phyloP scores from a whole-genome alignment of 2,329 filamentous ascomycete species.

The Talaromyces sp. region DNA sequence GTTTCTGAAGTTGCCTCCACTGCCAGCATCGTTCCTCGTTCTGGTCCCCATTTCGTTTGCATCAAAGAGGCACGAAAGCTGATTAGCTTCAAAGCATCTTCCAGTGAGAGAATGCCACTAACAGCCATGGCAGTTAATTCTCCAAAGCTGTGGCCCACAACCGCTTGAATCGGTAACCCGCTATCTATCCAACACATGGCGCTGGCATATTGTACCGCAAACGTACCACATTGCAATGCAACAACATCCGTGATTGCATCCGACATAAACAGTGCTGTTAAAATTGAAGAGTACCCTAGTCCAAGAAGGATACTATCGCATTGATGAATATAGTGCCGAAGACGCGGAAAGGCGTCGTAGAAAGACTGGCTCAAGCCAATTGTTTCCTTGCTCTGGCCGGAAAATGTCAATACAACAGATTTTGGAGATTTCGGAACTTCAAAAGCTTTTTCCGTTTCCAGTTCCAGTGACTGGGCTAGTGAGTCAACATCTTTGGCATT shows the following conservation, averaged over 20 bases:
- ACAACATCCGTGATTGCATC: background rate
- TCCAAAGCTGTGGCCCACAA: slow-evolving; percentile 15
- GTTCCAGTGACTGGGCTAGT: background rate
- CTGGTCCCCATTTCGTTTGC: slow-evolving; percentile 25
- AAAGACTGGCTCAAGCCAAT: slow-evolving; percentile 3
- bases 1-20: slow-evolving; percentile 19
- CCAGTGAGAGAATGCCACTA: slow-evolving; percentile 5
- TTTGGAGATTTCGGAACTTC: background rate
- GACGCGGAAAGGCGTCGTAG: background rate
- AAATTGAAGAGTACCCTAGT: background rate
- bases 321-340: background rate
- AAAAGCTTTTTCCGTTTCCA: background rate
- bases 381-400: slow-evolving; percentile 7
- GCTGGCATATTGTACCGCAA: slow-evolving; percentile 1
- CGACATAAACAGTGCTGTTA: background rate
- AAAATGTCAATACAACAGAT: slow-evolving; percentile 3
- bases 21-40: slow-evolving; percentile 28
- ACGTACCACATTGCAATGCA: slow-evolving; percentile 1
- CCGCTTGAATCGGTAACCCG: background rate
- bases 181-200: slow-evolving; percentile 1
- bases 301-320: background rate
- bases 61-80: slow-evolving; percentile 27
- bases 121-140: slow-evolving; percentile 14
- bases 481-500: background rate
- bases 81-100: slow-evolving; percentile 26